Conservation (phyloP, 345 rosid species). For the Syzygium aqueum region DNA sequence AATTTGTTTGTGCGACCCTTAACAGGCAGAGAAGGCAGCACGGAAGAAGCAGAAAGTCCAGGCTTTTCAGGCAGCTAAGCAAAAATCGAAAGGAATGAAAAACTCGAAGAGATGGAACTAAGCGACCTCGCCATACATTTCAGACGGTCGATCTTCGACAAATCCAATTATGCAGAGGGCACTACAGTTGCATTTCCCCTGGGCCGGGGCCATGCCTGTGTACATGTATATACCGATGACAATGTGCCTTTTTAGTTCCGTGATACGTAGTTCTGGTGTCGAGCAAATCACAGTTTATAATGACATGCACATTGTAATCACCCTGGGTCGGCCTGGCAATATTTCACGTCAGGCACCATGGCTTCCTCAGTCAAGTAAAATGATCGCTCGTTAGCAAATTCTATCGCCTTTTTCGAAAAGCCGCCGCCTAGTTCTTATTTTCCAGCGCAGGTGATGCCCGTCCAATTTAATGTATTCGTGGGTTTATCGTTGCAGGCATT, state of each 20-base stretch:
- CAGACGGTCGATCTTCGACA: background rate
- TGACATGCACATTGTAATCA: background rate
- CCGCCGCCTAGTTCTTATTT: background rate
- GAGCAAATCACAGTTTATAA: background rate
- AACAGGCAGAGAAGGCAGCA: constrained; percentile 93
- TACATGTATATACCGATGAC: background rate
- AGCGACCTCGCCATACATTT: background rate
- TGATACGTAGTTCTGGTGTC: background rate
- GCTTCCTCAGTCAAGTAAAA: background rate
- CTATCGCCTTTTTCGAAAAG: background rate
- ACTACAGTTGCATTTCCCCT: background rate
- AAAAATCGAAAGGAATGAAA: constrained; percentile 70
- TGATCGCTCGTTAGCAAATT: background rate
- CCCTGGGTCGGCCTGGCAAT: background rate
- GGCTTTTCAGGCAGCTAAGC: constrained; percentile 87
- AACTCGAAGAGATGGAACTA: constrained; percentile 98
- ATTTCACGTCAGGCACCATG: background rate
- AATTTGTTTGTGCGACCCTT: background rate
- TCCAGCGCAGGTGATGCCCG: background rate
- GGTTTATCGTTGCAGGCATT: background rate
- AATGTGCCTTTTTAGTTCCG: background rate
- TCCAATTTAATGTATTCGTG: background rate
- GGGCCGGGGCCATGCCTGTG: background rate
- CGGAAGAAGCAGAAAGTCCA: constrained; percentile 83
- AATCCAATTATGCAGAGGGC: background rate